phyloP scores from a whole-genome alignment of 2,329 filamentous ascomycete species.

The Fusarium sp. region DNA sequence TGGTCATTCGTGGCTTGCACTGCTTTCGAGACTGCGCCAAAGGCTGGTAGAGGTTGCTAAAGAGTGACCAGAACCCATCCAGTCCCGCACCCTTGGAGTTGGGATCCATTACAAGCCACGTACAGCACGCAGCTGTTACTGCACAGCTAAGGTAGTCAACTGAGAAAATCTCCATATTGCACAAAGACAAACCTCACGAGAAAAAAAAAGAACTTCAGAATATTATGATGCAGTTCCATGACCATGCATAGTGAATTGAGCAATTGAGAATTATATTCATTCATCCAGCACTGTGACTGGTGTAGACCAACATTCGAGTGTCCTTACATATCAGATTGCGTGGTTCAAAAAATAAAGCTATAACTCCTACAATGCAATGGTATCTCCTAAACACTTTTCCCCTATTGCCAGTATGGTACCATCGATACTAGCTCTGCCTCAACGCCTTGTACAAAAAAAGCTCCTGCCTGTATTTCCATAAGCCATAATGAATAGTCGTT shows the following conservation, averaged over 20 bases:
- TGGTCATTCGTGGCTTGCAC: background rate
- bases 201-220: background rate
- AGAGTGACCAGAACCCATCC: background rate
- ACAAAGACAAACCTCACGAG: background rate
- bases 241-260: background rate
- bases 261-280: conserved; percentile 4
- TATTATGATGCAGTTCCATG: background rate
- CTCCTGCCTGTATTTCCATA: conserved; percentile 5
- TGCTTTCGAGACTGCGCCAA: background rate
- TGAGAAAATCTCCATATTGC: background rate
- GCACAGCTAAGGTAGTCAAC: background rate
- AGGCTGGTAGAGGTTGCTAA: background rate
- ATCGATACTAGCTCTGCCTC: conserved; percentile 15
- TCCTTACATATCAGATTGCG: background rate
- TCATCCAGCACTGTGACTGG: background rate
- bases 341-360: conserved; percentile 23
- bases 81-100: background rate
- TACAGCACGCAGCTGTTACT: background rate
- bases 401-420: conserved; percentile 10
- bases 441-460: conserved; percentile 35
- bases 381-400: conserved; percentile 43
- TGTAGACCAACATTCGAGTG: background rate
- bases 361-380: conserved; percentile 43
- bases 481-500: conserved; percentile 16
- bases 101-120: background rate